Evolutionary conservation across 1,284 basidiomycete species (phyloP).

Genomic region (Bjerkandera adusta): DNA sequence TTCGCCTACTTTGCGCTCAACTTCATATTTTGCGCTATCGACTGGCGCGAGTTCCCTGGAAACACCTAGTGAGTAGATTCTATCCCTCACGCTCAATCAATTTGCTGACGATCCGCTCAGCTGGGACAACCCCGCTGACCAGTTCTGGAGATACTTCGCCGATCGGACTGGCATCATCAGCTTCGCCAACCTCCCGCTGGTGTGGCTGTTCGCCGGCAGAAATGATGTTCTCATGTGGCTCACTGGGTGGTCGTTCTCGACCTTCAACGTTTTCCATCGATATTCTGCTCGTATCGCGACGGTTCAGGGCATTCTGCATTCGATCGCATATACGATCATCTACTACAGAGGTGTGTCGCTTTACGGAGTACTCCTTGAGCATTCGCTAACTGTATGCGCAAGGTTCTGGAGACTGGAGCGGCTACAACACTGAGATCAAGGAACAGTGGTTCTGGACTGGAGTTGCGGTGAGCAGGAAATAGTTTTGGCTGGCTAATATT

Average conservation of each 20-base stretch:
- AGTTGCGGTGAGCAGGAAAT: background rate
- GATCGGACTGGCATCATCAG: conserved; percentile 1
- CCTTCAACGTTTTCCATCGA: conserved; percentile 2
- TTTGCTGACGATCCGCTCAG: background rate
- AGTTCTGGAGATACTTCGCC: conserved; percentile 1
- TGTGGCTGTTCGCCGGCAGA: background rate
- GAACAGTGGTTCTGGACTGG: conserved; percentile 1
- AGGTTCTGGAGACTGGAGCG: background rate
- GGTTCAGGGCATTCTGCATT: background rate
- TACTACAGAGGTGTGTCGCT: background rate
- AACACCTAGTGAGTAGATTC: background rate
- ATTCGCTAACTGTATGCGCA: too few relatives aligned
- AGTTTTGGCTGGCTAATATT: background rate
- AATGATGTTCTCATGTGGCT: background rate
- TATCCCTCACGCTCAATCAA: background rate
- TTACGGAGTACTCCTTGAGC: background rate
- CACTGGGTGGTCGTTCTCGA: conserved; percentile 1
- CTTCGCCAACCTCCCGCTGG: background rate
- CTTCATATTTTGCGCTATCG: background rate
- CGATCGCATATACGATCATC: background rate
- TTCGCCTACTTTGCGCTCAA: background rate
- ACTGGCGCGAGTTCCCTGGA: background rate
- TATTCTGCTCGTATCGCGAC: conserved; percentile 1
- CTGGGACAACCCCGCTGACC: background rate
- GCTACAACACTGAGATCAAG: background rate